Conservation (phyloP, 352 stramenopile genomes). For the Phytophthora parvispora region DNA sequence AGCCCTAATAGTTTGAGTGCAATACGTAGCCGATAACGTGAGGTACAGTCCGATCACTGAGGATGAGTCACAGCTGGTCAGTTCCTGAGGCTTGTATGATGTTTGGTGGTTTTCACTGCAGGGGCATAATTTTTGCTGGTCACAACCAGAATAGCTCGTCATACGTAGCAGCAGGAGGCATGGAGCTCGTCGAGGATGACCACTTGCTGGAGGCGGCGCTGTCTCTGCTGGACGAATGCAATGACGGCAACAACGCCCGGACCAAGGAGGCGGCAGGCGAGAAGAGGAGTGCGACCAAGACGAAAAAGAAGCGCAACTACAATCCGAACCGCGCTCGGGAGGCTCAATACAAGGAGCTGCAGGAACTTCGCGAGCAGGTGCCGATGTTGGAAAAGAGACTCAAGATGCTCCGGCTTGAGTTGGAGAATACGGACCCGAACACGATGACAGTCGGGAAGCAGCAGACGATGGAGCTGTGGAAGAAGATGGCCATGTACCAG, state of each 20-base stretch:
- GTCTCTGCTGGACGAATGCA: slow-evolving; percentile 31
- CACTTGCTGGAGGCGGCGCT: slow-evolving; percentile 26
- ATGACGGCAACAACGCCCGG: not conserved
- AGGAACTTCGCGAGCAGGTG: slow-evolving; percentile 16
- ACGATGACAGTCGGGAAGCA: not conserved
- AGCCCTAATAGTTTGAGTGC: too few relatives aligned
- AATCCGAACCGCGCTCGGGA: slow-evolving; percentile 38
- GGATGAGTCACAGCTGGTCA: not conserved
- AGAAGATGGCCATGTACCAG: slow-evolving; percentile 15
- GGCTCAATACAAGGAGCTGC: slow-evolving; percentile 16
- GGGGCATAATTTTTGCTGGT: too few relatives aligned
- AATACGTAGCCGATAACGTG: not conserved
- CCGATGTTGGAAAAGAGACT: slow-evolving; percentile 16
- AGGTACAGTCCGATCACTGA: not conserved
- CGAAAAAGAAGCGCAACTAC: slow-evolving; percentile 21
- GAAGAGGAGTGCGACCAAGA: not conserved
- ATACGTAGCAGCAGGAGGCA: not conserved
- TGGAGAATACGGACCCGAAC: not conserved
- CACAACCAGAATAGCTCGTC: not conserved
- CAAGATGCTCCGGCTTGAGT: slow-evolving; percentile 3
- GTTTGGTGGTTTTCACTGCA: slow-evolving; percentile 1
- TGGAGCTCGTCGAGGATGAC: slow-evolving; percentile 22
- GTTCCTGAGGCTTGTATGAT: too few relatives aligned
- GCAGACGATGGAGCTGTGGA: slow-evolving; percentile 17
- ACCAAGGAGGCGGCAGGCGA: not conserved